Conservation (phyloP, 805 yeast species). For the Monosporozyma siamensis region DNA sequence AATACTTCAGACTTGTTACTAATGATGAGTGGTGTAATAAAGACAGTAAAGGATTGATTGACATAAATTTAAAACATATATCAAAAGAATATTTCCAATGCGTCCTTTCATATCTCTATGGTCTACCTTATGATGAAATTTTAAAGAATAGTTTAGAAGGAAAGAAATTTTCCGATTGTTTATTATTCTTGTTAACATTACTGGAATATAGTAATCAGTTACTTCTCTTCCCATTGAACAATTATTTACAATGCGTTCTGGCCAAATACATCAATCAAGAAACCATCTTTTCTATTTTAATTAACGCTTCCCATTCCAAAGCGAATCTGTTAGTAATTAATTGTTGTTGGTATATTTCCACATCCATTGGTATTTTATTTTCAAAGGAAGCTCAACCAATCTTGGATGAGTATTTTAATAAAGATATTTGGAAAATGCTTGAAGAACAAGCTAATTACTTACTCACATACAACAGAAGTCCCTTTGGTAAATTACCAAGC, state of each 20-base stretch:
- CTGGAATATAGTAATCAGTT: constrained; percentile 57
- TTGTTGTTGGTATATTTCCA: constrained; percentile 59
- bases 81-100: constrained; percentile 36
- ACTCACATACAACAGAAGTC: not conserved
- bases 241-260: constrained; percentile 50
- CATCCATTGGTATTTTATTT: constrained; percentile 54
- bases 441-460: constrained; percentile 12
- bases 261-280: constrained; percentile 48
- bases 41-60: constrained; percentile 8
- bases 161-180: constrained; percentile 7
- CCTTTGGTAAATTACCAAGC: constrained; percentile 2
- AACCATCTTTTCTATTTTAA: constrained; percentile 48
- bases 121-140: constrained; percentile 26
- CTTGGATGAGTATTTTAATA: constrained; percentile 23
- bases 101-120: constrained; percentile 49
- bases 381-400: constrained; percentile 37
- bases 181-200: constrained; percentile 40
- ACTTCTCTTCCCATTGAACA: constrained; percentile 48
- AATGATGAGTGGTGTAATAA: constrained; percentile 43
- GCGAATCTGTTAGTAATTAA: constrained; percentile 49
- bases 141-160: constrained; percentile 15
- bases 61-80: constrained; percentile 34
- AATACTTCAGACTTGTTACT: constrained; percentile 52
- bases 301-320: constrained; percentile 42
- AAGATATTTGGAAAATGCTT: constrained; percentile 17